Percentiles rank a stretch among this genome's conserved stretches.
phyloP scores from a whole-genome alignment of 192 early-diverging fungal species.

The Backusella tarrabulga region DNA sequence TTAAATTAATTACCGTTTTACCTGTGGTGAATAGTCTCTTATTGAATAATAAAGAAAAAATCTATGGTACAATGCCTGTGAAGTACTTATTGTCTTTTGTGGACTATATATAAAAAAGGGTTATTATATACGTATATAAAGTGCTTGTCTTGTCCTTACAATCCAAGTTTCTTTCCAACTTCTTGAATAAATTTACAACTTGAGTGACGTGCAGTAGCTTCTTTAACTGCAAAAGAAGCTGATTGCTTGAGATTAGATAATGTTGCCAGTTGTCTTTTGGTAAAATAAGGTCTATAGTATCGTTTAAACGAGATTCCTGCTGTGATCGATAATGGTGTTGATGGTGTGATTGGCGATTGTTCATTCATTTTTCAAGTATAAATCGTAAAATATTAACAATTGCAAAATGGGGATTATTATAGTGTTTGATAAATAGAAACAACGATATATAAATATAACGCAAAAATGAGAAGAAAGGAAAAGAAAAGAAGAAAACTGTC shows the following conservation, averaged over 20 bases:
- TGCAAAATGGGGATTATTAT: not conserved
- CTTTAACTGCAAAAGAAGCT: conserved; percentile 18
- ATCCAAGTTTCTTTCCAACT: conserved; percentile 54
- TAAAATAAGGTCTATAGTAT: conserved; percentile 24
- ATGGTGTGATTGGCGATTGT: conserved; percentile 13
- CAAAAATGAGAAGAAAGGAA: not conserved
- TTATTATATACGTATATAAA: not conserved
- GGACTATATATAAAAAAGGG: conserved; percentile 37
- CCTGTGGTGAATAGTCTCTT: conserved; percentile 46
- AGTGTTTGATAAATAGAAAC: too few relatives aligned
- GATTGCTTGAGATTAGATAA: conserved; percentile 17
- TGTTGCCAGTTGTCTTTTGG: conserved; percentile 25
- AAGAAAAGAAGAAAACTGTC: not conserved
- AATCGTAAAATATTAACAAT: not conserved
- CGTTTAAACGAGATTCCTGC: conserved; percentile 16
- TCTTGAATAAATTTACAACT: conserved; percentile 52
- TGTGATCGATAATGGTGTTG: conserved; percentile 20
- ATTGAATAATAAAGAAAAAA: conserved; percentile 54
- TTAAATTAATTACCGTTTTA: conserved; percentile 18
- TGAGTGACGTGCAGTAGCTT: conserved; percentile 15
- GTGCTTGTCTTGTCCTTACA: conserved; percentile 36
- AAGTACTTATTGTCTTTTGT: conserved; percentile 58
- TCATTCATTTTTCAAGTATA: conserved; percentile 16
- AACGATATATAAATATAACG: not conserved
- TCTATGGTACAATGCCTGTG: conserved; percentile 54